phyloP scores from a whole-genome alignment of 2,329 filamentous ascomycete species.

The Colletotrichum eleusines region DNA sequence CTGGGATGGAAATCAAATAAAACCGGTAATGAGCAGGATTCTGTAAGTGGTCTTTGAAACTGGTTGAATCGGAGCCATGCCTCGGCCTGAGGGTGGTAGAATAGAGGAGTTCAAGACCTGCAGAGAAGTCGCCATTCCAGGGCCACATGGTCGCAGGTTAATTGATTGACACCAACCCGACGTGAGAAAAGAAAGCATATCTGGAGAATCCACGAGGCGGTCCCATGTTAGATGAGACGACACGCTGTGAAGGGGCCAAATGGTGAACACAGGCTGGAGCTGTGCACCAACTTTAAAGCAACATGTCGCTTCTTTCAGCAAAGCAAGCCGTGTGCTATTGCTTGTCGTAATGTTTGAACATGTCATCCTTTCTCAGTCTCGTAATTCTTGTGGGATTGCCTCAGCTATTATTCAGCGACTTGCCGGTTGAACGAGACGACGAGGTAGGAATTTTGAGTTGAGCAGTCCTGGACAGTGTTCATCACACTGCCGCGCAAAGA shows the following conservation, averaged over 20 bases:
- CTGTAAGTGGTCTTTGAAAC: background rate
- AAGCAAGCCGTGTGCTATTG: background rate
- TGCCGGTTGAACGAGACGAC: background rate
- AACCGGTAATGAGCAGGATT: background rate
- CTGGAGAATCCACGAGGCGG: slow-evolving; percentile 31
- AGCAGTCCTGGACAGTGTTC: slow-evolving; percentile 19
- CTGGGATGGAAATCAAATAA: background rate
- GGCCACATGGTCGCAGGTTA: background rate
- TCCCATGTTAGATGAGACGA: slow-evolving; percentile 31
- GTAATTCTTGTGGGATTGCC: slow-evolving; percentile 7
- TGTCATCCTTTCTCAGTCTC: slow-evolving; percentile 18
- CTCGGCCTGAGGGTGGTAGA: background rate
- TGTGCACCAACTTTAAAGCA: slow-evolving; percentile 38
- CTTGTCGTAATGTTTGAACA: background rate
- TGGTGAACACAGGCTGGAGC: slow-evolving; percentile 17
- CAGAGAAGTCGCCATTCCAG: background rate
- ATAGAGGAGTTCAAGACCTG: background rate
- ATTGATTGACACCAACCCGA: slow-evolving; percentile 18
- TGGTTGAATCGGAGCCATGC: background rate
- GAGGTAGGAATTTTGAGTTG: slow-evolving; percentile 9
- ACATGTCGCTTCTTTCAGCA: slow-evolving; percentile 30
- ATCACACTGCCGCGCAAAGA: slow-evolving; percentile 36
- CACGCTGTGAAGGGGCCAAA: slow-evolving; percentile 17
- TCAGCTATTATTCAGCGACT: background rate
- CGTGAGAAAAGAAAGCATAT: slow-evolving; percentile 38